phyloP scores from a whole-genome alignment of 2,329 filamentous ascomycete genomes.

The Stylonectria norvegica region DNA sequence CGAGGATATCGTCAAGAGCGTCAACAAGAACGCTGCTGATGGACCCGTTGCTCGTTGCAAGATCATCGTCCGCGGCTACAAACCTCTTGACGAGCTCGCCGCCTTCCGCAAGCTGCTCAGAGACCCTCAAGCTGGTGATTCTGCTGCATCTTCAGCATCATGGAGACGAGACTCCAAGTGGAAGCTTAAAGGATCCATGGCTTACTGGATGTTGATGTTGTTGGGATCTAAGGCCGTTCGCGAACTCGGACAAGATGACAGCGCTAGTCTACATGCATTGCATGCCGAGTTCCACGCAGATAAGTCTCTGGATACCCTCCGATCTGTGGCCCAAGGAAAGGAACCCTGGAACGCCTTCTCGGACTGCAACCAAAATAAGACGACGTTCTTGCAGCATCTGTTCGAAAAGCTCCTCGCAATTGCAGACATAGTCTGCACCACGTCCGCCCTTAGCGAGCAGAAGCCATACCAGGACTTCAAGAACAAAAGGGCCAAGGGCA shows the following conservation, averaged over 20 bases:
- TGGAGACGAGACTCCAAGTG: slow-evolving; percentile 4
- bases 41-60: not conserved
- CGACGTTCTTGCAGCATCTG: not conserved
- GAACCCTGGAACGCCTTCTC: not conserved
- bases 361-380: not conserved
- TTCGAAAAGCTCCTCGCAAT: not conserved
- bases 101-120: slow-evolving; percentile 5
- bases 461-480: not conserved
- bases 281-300: not conserved
- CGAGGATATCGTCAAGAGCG: not conserved
- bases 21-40: not conserved
- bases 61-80: slow-evolving; percentile 7
- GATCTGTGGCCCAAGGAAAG: slow-evolving; percentile 4
- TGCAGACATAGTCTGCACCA: slow-evolving; percentile 13
- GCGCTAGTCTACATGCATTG: slow-evolving; percentile 2
- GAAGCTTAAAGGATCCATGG: slow-evolving; percentile 9
- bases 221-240: slow-evolving; percentile 5
- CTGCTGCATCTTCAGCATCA: not conserved
- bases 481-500: not conserved
- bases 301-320: not conserved
- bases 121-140: not conserved
- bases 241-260: slow-evolving; percentile 1
- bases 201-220: slow-evolving; percentile 14
- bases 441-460: not conserved
- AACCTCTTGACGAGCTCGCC: not conserved